Conservation (phyloP, 2,329 filamentous ascomycete genomes). For the Polytolypa hystricis region DNA sequence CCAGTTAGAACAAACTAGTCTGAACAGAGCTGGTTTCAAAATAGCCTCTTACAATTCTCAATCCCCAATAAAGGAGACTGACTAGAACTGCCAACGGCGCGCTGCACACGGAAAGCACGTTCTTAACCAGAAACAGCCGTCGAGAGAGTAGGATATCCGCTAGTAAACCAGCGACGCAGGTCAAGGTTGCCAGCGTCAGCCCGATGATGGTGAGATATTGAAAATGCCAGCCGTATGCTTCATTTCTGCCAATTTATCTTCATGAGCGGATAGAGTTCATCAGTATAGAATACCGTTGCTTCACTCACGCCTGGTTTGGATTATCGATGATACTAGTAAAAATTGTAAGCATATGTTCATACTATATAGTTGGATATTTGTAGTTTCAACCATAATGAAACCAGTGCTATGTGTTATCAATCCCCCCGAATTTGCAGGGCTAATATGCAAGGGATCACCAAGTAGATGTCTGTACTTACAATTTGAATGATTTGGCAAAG, state of each 20-base stretch:
- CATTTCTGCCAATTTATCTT: conserved; percentile 11
- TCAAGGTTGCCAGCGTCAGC: conserved; percentile 43
- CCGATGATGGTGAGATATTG: conserved; percentile 56
- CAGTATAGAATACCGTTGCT: not conserved
- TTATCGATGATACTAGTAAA: conserved; percentile 30
- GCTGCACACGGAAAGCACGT: conserved; percentile 45
- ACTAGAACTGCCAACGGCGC: conserved; percentile 52
- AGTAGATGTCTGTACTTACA: too few species aligned
- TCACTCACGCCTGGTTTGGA: conserved; percentile 31
- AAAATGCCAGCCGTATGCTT: conserved; percentile 54
- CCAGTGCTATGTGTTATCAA: too few species aligned
- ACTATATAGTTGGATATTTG: not conserved
- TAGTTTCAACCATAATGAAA: conserved; percentile 1
- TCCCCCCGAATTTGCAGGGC: too few species aligned
- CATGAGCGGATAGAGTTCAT: conserved; percentile 3
- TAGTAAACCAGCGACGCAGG: conserved; percentile 43
- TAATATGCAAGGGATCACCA: conserved; percentile 1
- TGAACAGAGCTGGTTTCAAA: not conserved
- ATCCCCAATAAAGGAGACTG: conserved; percentile 49
- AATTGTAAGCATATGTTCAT: not conserved
- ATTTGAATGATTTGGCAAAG: not conserved
- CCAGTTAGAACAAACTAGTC: not conserved
- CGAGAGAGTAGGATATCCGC: conserved; percentile 45
- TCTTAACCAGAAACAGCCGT: conserved; percentile 46
- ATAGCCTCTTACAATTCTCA: conserved; percentile 36